A percentile compares a stretch with the other conserved stretches of the same genome.
phyloP scores from a whole-genome alignment of 2,329 filamentous ascomycete species.

The Zalaria obscura region DNA sequence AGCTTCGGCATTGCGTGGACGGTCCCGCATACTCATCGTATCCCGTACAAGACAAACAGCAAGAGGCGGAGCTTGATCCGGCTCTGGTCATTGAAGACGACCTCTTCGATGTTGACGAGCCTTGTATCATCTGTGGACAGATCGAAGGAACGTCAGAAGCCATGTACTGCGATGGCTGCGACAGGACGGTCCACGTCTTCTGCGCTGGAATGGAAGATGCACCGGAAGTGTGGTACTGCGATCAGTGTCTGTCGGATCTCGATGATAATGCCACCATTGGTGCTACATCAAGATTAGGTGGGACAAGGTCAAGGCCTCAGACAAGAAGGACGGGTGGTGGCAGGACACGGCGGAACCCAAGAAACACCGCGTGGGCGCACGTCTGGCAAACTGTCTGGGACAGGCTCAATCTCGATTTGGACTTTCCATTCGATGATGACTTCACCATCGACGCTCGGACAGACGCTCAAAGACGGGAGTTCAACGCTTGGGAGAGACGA shows the following conservation, averaged over 20 bases:
- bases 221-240: slow-evolving; percentile 65
- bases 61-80: slow-evolving; percentile 81
- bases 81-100: slow-evolving; percentile 57
- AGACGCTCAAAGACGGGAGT: slow-evolving; percentile 41
- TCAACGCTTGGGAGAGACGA: slow-evolving; percentile 67
- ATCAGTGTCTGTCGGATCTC: slow-evolving; percentile 51
- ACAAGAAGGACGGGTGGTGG: slow-evolving; percentile 1
- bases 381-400: slow-evolving; percentile 90
- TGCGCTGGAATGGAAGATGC: slow-evolving; percentile 65
- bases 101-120: slow-evolving; percentile 47
- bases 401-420: slow-evolving; percentile 60
- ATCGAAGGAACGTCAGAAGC: slow-evolving; percentile 72
- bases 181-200: slow-evolving; percentile 79
- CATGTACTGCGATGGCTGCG: slow-evolving; percentile 82
- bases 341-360: slow-evolving; percentile 9
- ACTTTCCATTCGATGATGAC: slow-evolving; percentile 74
- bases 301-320: background rate
- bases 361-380: slow-evolving; percentile 45
- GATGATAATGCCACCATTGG: slow-evolving; percentile 15
- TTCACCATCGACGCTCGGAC: slow-evolving; percentile 40
- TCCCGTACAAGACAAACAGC: slow-evolving; percentile 65
- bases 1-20: slow-evolving; percentile 66
- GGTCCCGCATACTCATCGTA: slow-evolving; percentile 45
- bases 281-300: background rate
- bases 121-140: slow-evolving; percentile 74